Evolutionary conservation across 1,284 basidiomycete species (phyloP).

Genomic region (Ceratobasidium sp.): DNA sequence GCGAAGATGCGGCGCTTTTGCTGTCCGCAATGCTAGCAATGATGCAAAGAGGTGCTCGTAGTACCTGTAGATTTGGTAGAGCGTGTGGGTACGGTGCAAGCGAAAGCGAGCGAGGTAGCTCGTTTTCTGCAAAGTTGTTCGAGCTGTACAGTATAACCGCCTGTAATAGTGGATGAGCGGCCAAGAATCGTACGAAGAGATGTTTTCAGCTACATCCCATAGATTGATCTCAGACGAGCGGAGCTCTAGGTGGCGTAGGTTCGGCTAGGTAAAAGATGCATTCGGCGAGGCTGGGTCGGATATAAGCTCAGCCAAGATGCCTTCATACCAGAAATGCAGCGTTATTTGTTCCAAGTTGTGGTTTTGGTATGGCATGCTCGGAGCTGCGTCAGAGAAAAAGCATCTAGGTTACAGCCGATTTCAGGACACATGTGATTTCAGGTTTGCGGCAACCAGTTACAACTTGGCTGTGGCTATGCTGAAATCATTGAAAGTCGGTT

Average conservation of each 20-base stretch:
- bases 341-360: constrained; percentile 6
- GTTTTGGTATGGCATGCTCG: not conserved
- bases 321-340: not conserved
- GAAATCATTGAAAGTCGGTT: too few species aligned
- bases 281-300: not conserved
- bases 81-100: not conserved
- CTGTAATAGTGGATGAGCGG: constrained; percentile 5
- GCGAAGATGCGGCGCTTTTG: not conserved
- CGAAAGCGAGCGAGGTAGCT: not conserved
- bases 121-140: not conserved
- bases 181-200: constrained; percentile 2
- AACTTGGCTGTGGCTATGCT: too few species aligned
- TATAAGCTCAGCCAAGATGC: not conserved
- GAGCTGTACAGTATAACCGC: not conserved
- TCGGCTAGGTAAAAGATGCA: constrained; percentile 11
- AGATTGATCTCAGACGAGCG: not conserved
- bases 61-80: not conserved
- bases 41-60: not conserved
- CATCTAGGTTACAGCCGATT: too few species aligned
- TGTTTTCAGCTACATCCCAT: constrained; percentile 5
- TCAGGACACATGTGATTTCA: too few species aligned
- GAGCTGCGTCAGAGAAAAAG: too few species aligned
- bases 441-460: too few species aligned
- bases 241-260: constrained; percentile 1
- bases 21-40: not conserved